phyloP scores from a whole-genome alignment of 306 rosid species.

The Gastrolobium bilobum region DNA sequence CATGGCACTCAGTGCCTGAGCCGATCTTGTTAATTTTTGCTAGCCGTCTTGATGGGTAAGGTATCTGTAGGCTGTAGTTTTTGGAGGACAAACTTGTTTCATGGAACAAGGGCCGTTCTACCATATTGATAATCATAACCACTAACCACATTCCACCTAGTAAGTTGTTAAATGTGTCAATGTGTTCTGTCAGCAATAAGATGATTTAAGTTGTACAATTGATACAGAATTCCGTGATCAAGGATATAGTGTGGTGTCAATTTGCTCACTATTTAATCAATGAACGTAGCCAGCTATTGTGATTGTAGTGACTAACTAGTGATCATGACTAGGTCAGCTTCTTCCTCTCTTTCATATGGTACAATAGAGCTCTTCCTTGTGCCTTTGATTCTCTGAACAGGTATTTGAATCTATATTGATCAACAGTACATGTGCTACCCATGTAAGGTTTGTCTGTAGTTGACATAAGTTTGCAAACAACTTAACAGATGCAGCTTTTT shows the following conservation, averaged over 20 bases:
- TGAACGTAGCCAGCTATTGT: not conserved
- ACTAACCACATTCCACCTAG: not conserved
- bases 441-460: not conserved
- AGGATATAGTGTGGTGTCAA: not conserved
- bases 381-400: not conserved
- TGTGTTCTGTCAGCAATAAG: not conserved
- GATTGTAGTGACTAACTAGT: too few species aligned
- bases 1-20: constrained; percentile 1
- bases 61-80: not conserved
- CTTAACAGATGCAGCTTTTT: not conserved
- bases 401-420: not conserved
- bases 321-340: constrained; percentile 9
- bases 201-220: constrained; percentile 5
- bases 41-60: not conserved
- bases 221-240: not conserved
- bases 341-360: not conserved
- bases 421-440: not conserved
- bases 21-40: constrained; percentile 1
- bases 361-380: not conserved
- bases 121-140: not conserved
- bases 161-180: not conserved
- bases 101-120: not conserved
- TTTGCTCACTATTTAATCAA: not conserved
- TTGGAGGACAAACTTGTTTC: constrained; percentile 5
- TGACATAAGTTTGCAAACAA: not conserved